Percentiles rank a stretch among this genome's conserved stretches.
These are phyloP conservation scores for Saccharomycopsis fibuligera DNA, from an alignment of 805 yeast genomes.

Conservation along the genomic window DNA sequence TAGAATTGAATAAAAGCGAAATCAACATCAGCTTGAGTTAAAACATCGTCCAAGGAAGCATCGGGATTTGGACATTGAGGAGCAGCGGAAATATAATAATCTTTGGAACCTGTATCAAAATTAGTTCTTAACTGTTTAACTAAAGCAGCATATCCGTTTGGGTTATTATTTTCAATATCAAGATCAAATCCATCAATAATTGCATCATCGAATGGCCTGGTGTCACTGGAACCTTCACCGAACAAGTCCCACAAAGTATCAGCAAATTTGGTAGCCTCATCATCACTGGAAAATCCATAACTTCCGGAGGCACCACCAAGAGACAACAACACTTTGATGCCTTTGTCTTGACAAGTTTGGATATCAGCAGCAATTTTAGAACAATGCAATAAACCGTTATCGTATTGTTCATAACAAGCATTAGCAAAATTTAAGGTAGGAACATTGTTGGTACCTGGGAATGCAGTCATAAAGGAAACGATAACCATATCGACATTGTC, in stretches of 20 bases:
- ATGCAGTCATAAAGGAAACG: constrained; percentile 28
- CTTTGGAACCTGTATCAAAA: constrained; percentile 40
- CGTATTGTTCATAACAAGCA: constrained; percentile 24
- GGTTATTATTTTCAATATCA: constrained; percentile 67
- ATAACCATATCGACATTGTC: constrained; percentile 41
- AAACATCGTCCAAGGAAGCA: constrained; percentile 40
- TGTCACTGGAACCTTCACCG: constrained; percentile 32
- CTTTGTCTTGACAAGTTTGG: constrained; percentile 63
- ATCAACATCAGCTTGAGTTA: constrained; percentile 51
- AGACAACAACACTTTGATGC: constrained; percentile 72
- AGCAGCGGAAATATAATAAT: constrained; percentile 64
- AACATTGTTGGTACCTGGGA: constrained; percentile 32
- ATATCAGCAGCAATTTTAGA: constrained; percentile 59
- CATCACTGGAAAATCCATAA: constrained; percentile 81
- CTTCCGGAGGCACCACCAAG: constrained; percentile 70
- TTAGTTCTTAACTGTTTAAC: constrained; percentile 41
- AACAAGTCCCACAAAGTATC: constrained; percentile 56
- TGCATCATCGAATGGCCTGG: constrained; percentile 51
- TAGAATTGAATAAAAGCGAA: constrained; percentile 70
- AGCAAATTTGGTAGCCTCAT: constrained; percentile 65
- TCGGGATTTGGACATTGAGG: constrained; percentile 80
- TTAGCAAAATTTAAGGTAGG: constrained; percentile 41
- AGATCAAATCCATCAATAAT: constrained; percentile 89
- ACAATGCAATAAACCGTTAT: constrained; percentile 31
- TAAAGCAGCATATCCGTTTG: constrained; percentile 61